Evolutionary conservation across 2,329 filamentous ascomycete genomes (phyloP), one percentile per base, ranked within the genome.

Genomic region (Exophiala lecanii-corni): DNA sequence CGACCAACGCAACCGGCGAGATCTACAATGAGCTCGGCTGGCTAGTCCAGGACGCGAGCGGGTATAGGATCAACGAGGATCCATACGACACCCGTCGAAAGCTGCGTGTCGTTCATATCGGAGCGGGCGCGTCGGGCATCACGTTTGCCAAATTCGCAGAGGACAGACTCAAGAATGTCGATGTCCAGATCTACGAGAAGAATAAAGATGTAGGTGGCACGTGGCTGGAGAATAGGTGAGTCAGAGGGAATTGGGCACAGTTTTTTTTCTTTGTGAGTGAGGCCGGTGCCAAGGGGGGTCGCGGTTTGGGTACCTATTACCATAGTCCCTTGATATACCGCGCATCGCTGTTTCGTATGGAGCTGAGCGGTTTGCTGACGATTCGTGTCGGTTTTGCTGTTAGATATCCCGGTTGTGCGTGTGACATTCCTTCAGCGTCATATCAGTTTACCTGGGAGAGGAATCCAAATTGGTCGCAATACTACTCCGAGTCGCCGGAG

Each of bases 51-150:
- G 41, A 49, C 23, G 41, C 36, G 1, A 26, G 37, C 10, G 46
- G 46, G 7, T 49, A 45, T 15, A 28, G 39, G 10, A 50, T 50
- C 20, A 19, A 36, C 31, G 47, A 50, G 31, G 39, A 48, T 13
- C 37, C 39, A 25, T 50, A 48, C 28, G 36, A 31, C 13, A 44
- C 47, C 12, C 23, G 32, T 5, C 45, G 48, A 17, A 44, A 45
- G 2, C 30, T 67, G 25, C 50, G 61, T 36, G 55, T 69, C 6
- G 52, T 68, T 7, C 50, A 64, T 34, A 64, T 69, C 23, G 66
- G 66, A 5, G 63, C 64, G 3, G 65, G 66, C 0, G 60, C 66
- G 4, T 67, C 64, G 3, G 65, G 65, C 2, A 68, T 68, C 28
- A 51, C 66, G 13, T 54, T 62, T 12, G 62, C 59, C 23, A 63